These are phyloP conservation scores for Daldinia eschscholtzii DNA, from an alignment of 2,329 filamentous ascomycete species.

Conservation along the genomic window DNA sequence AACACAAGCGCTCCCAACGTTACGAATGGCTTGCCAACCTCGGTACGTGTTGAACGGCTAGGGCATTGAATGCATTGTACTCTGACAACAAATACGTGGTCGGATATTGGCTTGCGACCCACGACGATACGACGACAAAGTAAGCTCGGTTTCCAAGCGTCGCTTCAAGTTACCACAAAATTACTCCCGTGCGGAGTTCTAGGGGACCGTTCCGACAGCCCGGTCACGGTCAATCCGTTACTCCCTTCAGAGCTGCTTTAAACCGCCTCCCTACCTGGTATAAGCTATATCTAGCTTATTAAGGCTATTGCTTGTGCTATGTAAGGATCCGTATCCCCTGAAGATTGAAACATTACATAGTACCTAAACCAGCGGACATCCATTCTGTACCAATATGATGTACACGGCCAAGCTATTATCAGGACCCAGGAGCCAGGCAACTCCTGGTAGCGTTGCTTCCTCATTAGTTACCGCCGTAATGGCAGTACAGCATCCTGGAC, in stretches of 20 bases:
- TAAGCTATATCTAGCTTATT: slow-evolving; percentile 26
- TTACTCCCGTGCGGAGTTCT: slow-evolving; percentile 24
- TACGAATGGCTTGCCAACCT: slow-evolving; percentile 8
- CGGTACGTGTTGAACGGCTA: slow-evolving; percentile 16
- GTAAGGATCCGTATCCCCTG: slow-evolving; percentile 36
- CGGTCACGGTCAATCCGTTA: slow-evolving; percentile 23
- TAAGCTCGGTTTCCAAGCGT: slow-evolving; percentile 32
- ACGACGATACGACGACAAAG: slow-evolving; percentile 33
- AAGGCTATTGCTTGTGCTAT: slow-evolving; percentile 21
- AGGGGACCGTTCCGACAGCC: slow-evolving; percentile 15
- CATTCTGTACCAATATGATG: slow-evolving; percentile 38
- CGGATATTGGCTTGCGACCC: slow-evolving; percentile 29
- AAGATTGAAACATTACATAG: slow-evolving; percentile 28
- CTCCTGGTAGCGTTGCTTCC: slow-evolving; percentile 26
- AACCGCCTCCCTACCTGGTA: slow-evolving; percentile 18
- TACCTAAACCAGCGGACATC: slow-evolving; percentile 8
- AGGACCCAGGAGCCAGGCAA: slow-evolving; percentile 39
- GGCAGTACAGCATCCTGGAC: slow-evolving; percentile 30
- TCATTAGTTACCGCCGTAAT: slow-evolving; percentile 35
- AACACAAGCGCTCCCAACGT: slow-evolving; percentile 16
- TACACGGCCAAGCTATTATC: slow-evolving; percentile 37
- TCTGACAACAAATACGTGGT: slow-evolving; percentile 24
- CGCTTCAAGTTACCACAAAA: slow-evolving; percentile 33
- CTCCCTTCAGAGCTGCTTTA: slow-evolving; percentile 13
- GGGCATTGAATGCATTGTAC: slow-evolving; percentile 11